Conservation (phyloP, 352 stramenopile species). For the Phytophthora crassamura region DNA sequence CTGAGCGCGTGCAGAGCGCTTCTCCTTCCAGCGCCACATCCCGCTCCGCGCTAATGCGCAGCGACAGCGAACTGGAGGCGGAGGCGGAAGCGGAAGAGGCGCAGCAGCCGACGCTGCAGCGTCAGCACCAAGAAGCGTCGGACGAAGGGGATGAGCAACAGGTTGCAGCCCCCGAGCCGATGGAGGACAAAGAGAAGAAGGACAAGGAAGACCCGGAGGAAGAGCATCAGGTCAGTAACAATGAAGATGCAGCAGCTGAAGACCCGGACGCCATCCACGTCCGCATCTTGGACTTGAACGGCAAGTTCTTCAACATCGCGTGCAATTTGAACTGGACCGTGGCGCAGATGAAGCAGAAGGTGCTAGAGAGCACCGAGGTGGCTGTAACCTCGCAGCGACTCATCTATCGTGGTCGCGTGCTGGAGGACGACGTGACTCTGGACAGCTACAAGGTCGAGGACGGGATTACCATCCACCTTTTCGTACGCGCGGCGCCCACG, state of each 20-base stretch:
- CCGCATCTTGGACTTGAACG: slow-evolving; percentile 85
- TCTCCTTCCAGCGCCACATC: slow-evolving; percentile 18
- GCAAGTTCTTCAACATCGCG: slow-evolving; percentile 84
- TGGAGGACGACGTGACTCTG: slow-evolving; percentile 82
- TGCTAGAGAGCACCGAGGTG: slow-evolving; percentile 79
- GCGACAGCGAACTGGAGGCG: slow-evolving; percentile 31
- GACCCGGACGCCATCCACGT: slow-evolving; percentile 58
- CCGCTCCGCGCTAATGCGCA: slow-evolving; percentile 39
- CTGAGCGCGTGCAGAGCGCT: neutral
- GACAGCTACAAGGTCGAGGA: slow-evolving; percentile 91
- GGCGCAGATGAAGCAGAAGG: slow-evolving; percentile 67
- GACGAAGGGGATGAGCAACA: slow-evolving; percentile 26
- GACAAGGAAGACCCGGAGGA: slow-evolving; percentile 3
- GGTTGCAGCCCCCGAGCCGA: slow-evolving; percentile 4
- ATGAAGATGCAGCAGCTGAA: slow-evolving; percentile 20
- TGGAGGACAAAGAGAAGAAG: slow-evolving; percentile 22
- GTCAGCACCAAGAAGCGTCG: slow-evolving; percentile 30
- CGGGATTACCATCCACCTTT: slow-evolving; percentile 92
- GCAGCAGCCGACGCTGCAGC: slow-evolving; percentile 28
- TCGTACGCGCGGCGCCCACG: slow-evolving; percentile 75
- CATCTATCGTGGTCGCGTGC: slow-evolving; percentile 91
- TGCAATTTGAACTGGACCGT: slow-evolving; percentile 76
- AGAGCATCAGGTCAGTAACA: slow-evolving; percentile 10
- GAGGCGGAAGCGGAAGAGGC: slow-evolving; percentile 38
- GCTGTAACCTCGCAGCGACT: slow-evolving; percentile 79